Conservation (phyloP, 352 stramenopile genomes). For the Phytophthora capsici region DNA sequence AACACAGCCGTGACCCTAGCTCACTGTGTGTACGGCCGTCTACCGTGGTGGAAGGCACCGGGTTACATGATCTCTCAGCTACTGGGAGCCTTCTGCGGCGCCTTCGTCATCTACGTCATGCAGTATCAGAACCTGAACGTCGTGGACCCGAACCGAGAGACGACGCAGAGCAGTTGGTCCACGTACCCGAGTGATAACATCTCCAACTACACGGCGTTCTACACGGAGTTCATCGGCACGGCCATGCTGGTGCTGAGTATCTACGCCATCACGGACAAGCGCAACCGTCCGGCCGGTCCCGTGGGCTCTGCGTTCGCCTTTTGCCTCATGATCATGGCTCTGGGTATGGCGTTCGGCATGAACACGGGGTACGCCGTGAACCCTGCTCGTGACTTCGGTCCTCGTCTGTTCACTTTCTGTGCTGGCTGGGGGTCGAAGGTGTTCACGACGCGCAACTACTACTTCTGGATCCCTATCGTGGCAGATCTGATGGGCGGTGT, state of each 20-base stretch:
- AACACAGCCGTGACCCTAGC: not conserved
- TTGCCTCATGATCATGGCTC: constrained; percentile 50
- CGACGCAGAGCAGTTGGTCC: constrained; percentile 40
- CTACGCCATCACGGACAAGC: constrained; percentile 54
- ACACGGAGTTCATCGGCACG: constrained; percentile 34
- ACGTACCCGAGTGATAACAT: constrained; percentile 51
- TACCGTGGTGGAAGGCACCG: constrained; percentile 33
- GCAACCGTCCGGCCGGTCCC: constrained; percentile 45
- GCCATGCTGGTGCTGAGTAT: constrained; percentile 55
- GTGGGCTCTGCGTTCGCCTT: constrained; percentile 14
- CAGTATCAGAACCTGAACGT: constrained; percentile 55
- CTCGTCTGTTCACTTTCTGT: constrained; percentile 37
- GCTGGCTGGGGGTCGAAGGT: constrained; percentile 51
- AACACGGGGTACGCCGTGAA: constrained; percentile 60
- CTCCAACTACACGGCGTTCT: constrained; percentile 47
- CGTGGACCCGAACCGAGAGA: constrained; percentile 49
- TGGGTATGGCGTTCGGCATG: constrained; percentile 64
- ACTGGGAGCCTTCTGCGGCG: constrained; percentile 43
- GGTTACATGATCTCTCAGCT: constrained; percentile 53
- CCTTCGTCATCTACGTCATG: constrained; percentile 46
- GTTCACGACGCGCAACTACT: constrained; percentile 45
- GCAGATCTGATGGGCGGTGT: constrained; percentile 33
- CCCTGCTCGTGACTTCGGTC: constrained; percentile 56
- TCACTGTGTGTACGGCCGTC: not conserved
- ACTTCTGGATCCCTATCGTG: constrained; percentile 45